A percentile compares a stretch with the other conserved stretches of the same genome.
These are phyloP conservation scores for Pisolithus orientalis DNA, from an alignment of 768 basidiomycete species.

Conservation along the genomic window DNA sequence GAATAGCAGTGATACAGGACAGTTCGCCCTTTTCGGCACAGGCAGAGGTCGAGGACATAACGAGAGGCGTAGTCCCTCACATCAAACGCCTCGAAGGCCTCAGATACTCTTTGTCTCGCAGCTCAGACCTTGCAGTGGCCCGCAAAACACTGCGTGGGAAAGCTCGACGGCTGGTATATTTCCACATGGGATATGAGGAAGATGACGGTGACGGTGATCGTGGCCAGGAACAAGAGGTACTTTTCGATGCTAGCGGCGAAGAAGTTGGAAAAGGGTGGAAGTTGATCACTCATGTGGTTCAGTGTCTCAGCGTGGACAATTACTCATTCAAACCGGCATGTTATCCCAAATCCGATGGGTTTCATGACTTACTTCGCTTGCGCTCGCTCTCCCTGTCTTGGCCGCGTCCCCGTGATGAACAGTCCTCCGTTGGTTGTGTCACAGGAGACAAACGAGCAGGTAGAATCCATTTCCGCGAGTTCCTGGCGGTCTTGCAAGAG, in stretches of 20 bases:
- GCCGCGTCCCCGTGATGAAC: not conserved
- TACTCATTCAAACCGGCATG: not conserved
- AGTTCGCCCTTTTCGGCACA: not conserved
- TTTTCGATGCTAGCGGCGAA: not conserved
- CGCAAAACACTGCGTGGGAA: not conserved
- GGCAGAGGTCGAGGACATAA: not conserved
- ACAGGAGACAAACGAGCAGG: not conserved
- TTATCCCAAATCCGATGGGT: not conserved
- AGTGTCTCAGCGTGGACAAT: constrained; percentile 1
- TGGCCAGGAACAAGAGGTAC: not conserved
- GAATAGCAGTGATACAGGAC: not conserved
- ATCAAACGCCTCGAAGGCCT: not conserved
- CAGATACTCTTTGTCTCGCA: constrained; percentile 1
- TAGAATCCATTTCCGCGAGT: not conserved
- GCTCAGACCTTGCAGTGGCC: not conserved
- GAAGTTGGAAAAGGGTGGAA: not conserved
- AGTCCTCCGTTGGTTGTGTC: not conserved
- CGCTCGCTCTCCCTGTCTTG: constrained; percentile 1
- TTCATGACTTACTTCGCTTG: not conserved
- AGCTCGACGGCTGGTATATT: not conserved
- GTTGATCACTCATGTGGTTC: not conserved
- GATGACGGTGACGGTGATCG: not conserved
- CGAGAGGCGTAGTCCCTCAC: not conserved
- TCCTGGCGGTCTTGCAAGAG: constrained; percentile 1
- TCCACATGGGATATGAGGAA: not conserved